Evolutionary conservation across 2,329 filamentous ascomycete genomes (phyloP), one percentile per base, ranked within the genome.

Genomic region (Aspergillus versicolor): DNA sequence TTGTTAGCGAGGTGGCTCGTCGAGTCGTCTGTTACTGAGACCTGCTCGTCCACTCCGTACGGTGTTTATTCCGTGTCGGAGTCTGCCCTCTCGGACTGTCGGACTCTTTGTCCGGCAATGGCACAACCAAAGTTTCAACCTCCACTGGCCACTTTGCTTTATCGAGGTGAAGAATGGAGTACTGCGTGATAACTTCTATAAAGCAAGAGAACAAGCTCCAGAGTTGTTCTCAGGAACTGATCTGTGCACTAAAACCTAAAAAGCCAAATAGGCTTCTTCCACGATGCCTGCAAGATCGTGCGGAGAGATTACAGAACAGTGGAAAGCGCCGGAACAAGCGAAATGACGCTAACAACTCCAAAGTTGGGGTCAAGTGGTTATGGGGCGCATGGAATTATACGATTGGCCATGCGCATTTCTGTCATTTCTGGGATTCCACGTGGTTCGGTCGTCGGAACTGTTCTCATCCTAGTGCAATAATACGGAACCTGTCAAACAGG

Each of bases 371-470:
- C 43, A 51, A 19, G 47, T 49, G 46, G 49, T 22, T 46, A 57
- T 59, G 63, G 63, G 56, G 41, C 47, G 4, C 11, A 22, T 15
- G 11, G 54, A 61, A 61, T 48, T 57, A 46, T 42, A 22, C 56
- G 59, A 65, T 65, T 65, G 63, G 61, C 17, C 24, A 19, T 4
- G 13, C 15, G 11, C 54, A 44, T 43, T 51, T 43, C 58, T 58
- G 56, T 60, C 52, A 64, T 56, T 58, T 60, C 52, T 43, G 59
- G 46, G 52, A 57, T 61, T 58, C 63, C 63, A 65, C 63, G 63
- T 65, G 63, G 63, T 61, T 60, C 52, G 55, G 54, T 48, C 40
- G 50, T 50, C 43, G 51, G 59, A 49, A 52, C 41, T 50, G 52
- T 59, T 59, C 54, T 47, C 21, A 30, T 58, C 58, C 56, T 52